Evolutionary conservation across 306 rosid species (phyloP), one percentile per base, ranked within the genome.

Genomic region (Rosa multiflora): DNA sequence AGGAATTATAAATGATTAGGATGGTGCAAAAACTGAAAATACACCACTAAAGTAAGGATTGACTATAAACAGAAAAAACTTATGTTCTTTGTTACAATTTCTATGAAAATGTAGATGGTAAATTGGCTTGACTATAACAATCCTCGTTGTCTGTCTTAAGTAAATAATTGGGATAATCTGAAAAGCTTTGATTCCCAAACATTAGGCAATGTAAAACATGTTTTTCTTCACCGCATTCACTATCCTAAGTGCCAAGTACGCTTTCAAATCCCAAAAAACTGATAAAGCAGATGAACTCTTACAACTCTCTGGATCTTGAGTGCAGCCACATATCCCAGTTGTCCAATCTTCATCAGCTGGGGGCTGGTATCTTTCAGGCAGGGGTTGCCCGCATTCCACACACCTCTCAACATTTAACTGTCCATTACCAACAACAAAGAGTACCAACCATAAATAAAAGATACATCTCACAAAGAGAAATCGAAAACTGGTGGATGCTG

Each of bases 321-420:
- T 35, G 49, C 96, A 91, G 63, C 93, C 96, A 87, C 18, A 91
- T 84, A 91, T 91, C 49, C 91, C 96, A 39, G 93, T 91, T 52
- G 84, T 84, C 96, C 96, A 91, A 70, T 89, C 85, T 75, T 91
- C 93, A 79, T 89, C 96, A 49, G 91, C 83, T 52, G 96, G 93
- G 61, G 93, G 93, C 58, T 89, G 78, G 79, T 89, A 91, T 85
- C 91, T 91, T 82, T 91, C 96, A 6, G 96, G 93, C 10, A 91
- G 79, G 18, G 87, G 82, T 69, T 91, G 96, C 40, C 93, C 93
- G 75, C 96, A 91, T 80, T 91, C 93, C 44, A 62, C 0, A 69
- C 96, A 91, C 75, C 78, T 89, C 67, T 67, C 89, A 86, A 87
- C 89, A 59, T 18, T 63, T 76, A 91, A 84, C 96, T 89, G 93